These are phyloP conservation scores for Penstemon eatonii DNA, from an alignment of 257 asterid genomes.

Conservation along the genomic window DNA sequence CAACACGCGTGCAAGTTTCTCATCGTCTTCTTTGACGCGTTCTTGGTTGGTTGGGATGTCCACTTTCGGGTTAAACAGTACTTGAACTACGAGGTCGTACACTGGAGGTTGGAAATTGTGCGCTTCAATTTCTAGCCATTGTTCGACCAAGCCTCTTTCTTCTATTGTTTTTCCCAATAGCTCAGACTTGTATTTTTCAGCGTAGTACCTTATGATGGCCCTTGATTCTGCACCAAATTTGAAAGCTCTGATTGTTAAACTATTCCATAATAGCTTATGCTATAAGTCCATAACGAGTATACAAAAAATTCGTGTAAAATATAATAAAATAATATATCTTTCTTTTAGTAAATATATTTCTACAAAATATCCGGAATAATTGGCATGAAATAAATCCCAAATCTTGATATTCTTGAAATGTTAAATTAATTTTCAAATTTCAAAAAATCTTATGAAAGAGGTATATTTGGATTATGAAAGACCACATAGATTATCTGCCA, in stretches of 20 bases:
- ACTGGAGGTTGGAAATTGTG: conserved; percentile 48
- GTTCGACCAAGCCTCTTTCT: conserved; percentile 43
- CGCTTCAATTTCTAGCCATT: conserved; percentile 54
- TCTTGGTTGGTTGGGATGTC: conserved; percentile 32
- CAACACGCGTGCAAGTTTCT: conserved; percentile 40
- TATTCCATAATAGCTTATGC: no score
- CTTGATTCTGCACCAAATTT: conserved; percentile 40
- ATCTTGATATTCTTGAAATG: no score
- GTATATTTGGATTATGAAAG: no score
- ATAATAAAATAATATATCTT: no score
- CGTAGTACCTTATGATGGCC: conserved; percentile 48
- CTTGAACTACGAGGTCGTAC: conserved; percentile 31
- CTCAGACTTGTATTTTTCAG: conserved; percentile 41
- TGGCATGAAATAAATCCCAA: no score
- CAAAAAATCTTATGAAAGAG: no score
- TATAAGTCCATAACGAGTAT: no score
- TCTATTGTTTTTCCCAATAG: conserved; percentile 37
- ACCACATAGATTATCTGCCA: not conserved
- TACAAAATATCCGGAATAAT: no score
- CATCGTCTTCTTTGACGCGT: conserved; percentile 33
- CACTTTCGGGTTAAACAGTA: conserved; percentile 32
- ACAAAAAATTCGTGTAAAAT: no score
- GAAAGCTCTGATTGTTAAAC: not conserved
- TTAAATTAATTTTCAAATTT: no score
- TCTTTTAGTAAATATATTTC: no score